Conservation (phyloP, 306 rosid genomes). For the Arachis hypogaea region DNA sequence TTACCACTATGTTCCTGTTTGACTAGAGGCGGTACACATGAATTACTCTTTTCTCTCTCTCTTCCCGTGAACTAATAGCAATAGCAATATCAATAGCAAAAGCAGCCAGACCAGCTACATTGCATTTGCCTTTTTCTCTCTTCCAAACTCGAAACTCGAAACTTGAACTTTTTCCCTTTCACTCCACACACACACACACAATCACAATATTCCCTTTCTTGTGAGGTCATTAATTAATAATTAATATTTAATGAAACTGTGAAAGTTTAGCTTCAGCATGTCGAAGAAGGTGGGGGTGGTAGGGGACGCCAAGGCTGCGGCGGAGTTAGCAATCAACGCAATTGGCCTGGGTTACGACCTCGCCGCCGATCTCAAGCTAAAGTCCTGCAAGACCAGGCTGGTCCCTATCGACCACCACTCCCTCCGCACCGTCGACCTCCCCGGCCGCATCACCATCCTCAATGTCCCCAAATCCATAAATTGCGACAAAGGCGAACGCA, state of each 20-base stretch:
- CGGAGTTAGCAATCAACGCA: constrained; percentile 52
- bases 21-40: too few relatives aligned
- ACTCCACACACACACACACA: too few relatives aligned
- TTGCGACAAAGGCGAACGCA: constrained; percentile 87
- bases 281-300: constrained; percentile 31
- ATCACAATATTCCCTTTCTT: too few relatives aligned
- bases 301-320: constrained; percentile 24
- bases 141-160: too few relatives aligned
- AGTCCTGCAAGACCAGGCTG: constrained; percentile 56
- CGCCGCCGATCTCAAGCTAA: constrained; percentile 64
- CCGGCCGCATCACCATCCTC: constrained; percentile 61
- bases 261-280: constrained; percentile 1
- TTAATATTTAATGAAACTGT: neutral
- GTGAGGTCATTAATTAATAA: too few relatives aligned
- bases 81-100: too few relatives aligned
- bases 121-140: too few relatives aligned
- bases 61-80: too few relatives aligned
- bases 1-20: too few relatives aligned
- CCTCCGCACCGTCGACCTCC: constrained; percentile 56
- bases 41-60: too few relatives aligned
- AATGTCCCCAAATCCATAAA: constrained; percentile 81
- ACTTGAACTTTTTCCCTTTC: too few relatives aligned
- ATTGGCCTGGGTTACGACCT: constrained; percentile 76
- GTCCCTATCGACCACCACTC: constrained; percentile 55
- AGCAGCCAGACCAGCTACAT: too few relatives aligned